Evolutionary conservation across 177 flowering plant species (phyloP), one percentile per base, ranked within the genome.

Genomic region (Telopea speciosissima): DNA sequence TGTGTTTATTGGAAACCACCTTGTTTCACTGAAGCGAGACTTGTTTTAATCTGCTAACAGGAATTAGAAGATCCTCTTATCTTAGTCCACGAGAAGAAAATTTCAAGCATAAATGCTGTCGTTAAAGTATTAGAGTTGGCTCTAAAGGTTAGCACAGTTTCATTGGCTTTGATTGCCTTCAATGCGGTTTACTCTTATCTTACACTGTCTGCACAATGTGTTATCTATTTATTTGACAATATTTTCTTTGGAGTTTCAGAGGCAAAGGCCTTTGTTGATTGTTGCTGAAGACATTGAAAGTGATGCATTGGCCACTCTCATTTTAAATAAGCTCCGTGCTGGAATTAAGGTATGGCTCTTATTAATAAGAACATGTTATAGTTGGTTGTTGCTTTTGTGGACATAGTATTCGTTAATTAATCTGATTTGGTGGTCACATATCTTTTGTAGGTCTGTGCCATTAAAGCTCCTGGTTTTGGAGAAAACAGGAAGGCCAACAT

Each of bases 391-490:
- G n/a, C n/a, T 62, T 26, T 19, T 19, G 22, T 3, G 40, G 40
- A 36, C 6, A 36, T 36, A 36, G 40, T 56, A 19, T 66, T 8
- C 11, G 26, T 16, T 28, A 28, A 28, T 36, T 31, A 25, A 42
- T 14, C n/a, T 66, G 21, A 21, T 60, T 12, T 64, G 26, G 61
- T 62, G 62, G 21, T 56, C 26, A 52, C 52, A 61, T 36, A 8
- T 67, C 54, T 63, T 17, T 65, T 44, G 11, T 58, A 94, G 98
- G 93, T 93, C 19, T 93, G 97, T 83, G 92, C 97, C 36, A 81
- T 93, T 16, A 96, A 96, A 77, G 97, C 98, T 17, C 98, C 98
- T 71, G 98, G 97, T 11, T 96, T 93, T 86, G 99, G 98, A 73
- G 98, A 96, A 69, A 91, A 89, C 80, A 85, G 98, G 77, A 93